A percentile compares a stretch with the other conserved stretches of the same genome.
phyloP scores from a whole-genome alignment of 306 rosid genomes.

The Malus asiatica region DNA sequence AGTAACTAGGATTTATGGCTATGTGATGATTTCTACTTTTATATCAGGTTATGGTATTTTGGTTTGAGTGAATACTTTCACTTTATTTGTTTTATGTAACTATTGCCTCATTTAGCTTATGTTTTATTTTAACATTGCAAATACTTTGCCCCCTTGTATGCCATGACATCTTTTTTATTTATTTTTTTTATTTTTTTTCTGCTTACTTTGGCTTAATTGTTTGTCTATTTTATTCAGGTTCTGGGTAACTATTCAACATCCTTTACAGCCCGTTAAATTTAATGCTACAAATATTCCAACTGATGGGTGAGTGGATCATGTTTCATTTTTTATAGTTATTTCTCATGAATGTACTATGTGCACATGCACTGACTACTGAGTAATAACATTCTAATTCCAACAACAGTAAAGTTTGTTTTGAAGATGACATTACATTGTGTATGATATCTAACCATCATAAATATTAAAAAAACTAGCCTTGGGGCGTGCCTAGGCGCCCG shows the following conservation, averaged over 20 bases:
- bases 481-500: no score
- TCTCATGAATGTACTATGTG: not conserved
- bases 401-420: not conserved
- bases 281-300: constrained; percentile 40
- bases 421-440: not conserved
- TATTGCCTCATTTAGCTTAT: not conserved
- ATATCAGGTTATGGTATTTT: not conserved
- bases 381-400: not conserved
- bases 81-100: not conserved
- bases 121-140: not conserved
- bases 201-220: not conserved
- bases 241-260: constrained; percentile 59
- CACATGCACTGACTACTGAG: not conserved
- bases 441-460: not conserved
- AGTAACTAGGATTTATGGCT: not conserved
- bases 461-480: no score
- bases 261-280: constrained; percentile 73
- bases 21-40: not conserved
- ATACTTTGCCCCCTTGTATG: not conserved
- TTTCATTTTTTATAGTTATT: not conserved
- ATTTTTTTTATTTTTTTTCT: not conserved
- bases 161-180: not conserved
- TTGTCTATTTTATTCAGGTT: constrained; percentile 48
- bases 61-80: not conserved
- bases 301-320: constrained; percentile 62